Percentiles rank a stretch among this genome's conserved stretches.
Conservation (phyloP, 805 yeast genomes). For the Kuraishia molischiana region DNA sequence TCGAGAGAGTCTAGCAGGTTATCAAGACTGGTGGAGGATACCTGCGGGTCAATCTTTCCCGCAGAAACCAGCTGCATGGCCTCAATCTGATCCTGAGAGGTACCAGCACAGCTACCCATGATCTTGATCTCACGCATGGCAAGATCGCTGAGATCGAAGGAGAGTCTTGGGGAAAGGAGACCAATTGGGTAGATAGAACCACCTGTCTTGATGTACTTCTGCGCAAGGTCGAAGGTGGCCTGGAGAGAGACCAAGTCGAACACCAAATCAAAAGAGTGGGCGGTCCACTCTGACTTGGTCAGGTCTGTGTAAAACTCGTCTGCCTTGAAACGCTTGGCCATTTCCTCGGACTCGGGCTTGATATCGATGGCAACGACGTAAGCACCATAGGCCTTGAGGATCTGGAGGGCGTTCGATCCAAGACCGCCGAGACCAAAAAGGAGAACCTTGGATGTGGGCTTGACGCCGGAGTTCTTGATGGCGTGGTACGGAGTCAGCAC, state of each 20-base stretch:
- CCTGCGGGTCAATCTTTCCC: conserved; percentile 29
- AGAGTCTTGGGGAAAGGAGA: conserved; percentile 24
- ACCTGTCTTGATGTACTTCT: conserved; percentile 19
- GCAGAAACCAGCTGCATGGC: conserved; percentile 29
- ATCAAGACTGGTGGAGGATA: conserved; percentile 18
- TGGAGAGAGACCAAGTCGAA: conserved; percentile 14
- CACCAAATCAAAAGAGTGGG: conserved; percentile 26
- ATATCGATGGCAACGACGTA: conserved; percentile 11
- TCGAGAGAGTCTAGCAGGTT: conserved; percentile 26
- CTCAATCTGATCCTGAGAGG: conserved; percentile 30
- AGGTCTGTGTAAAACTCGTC: conserved; percentile 26
- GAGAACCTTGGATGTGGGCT: conserved; percentile 14
- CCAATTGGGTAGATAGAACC: conserved; percentile 36
- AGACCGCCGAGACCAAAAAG: conserved; percentile 23
- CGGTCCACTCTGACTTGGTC: conserved; percentile 14
- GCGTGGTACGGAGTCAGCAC: conserved; percentile 25
- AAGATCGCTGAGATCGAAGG: conserved; percentile 22
- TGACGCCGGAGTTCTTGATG: conserved; percentile 14
- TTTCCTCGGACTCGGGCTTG: conserved; percentile 16
- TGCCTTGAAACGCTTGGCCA: conserved; percentile 29
- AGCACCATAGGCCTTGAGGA: conserved; percentile 13
- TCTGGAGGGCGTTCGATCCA: conserved; percentile 22
- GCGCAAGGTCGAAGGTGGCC: conserved; percentile 14
- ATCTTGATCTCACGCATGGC: conserved; percentile 31
- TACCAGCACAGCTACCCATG: conserved; percentile 33